Evolutionary conservation across 768 basidiomycete species (phyloP), one percentile per base, ranked within the genome.

Genomic region (Candolleomyces eurysporus): DNA sequence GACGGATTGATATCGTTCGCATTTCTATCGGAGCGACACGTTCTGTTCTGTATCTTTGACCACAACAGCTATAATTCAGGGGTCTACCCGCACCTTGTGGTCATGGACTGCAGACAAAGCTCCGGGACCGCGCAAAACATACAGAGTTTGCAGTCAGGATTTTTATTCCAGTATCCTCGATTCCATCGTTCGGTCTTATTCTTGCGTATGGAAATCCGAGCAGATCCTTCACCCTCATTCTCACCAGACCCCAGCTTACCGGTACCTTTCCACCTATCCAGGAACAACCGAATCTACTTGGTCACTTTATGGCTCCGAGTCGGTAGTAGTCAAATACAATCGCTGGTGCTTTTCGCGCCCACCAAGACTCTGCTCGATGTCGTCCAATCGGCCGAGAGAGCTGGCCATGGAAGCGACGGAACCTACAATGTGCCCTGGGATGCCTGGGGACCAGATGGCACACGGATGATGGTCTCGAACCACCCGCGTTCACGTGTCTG

Each of bases 181-280:
- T 68, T 82, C 36, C 59, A 63, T 14, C 60, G 66, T 1, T 65
- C 58, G 61, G 70, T 73, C 16, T 66, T 59, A 21, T 65, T 74
- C 10, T 58, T 75, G 55, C 69, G 67, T 39, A 71, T 84, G 50
- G 70, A 76, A 45, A 74, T 87, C 26, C 84, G 82, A 42, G 80
- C 82, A 31, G 84, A 87, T 67, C 84, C 85, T 26, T 71, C 80
- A n/a, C 79, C 82, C 5, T 65, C 66, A 40, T 85, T 81, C 78
- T 63, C 63, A 19, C 79, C 79, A 45, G 66, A 71, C 58, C 52
- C 68, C 21, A 66, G 71, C 14, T 65, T 69, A 16, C 62, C 65
- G 40, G 75, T 77, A n/a, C 85, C 85, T 1, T 88, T 86, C 70
- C 74, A 75, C 48, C 71, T 73, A 14, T 77, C 80, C 26, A 66